Percentiles rank a stretch among this genome's conserved stretches.
These are phyloP conservation scores for Starmerella tilneyi DNA, from an alignment of 805 yeast genomes.

Conservation along the genomic window DNA sequence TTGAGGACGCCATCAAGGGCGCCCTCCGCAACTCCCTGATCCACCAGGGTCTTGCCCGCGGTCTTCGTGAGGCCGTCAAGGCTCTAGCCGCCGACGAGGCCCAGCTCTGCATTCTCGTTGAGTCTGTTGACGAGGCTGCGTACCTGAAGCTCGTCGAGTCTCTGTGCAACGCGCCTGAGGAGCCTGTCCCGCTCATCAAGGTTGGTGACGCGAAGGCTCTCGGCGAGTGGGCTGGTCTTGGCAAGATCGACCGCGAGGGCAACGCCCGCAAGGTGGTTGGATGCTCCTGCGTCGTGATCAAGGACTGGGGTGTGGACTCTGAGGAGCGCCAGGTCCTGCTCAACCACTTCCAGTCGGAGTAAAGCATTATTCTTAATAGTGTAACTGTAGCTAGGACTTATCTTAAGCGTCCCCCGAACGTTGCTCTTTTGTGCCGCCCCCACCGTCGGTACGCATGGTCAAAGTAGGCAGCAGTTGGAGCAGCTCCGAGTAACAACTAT, in stretches of 20 bases:
- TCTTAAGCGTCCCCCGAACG: too few relatives aligned
- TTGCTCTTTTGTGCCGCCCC: too few relatives aligned
- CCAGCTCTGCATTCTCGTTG: conserved; percentile 93
- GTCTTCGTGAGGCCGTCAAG: conserved; percentile 99
- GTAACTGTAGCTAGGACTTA: background rate
- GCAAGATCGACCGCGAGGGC: conserved; percentile 99
- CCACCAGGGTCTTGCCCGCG: conserved; percentile 99
- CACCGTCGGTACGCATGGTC: too few relatives aligned
- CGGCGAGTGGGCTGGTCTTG: conserved; percentile 99
- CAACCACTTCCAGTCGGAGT: conserved; percentile 84
- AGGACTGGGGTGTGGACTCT: conserved; percentile 99
- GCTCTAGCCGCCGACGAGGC: conserved; percentile 97
- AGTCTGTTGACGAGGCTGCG: conserved; percentile 95
- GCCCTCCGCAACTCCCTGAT: conserved; percentile 96
- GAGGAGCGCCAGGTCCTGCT: conserved; percentile 92
- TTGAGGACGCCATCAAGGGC: conserved; percentile 96
- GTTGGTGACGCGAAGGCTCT: conserved; percentile 98
- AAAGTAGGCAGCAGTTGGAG: too few relatives aligned
- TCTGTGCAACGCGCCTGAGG: conserved; percentile 94
- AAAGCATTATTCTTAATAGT: background rate
- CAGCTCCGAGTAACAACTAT: too few relatives aligned
- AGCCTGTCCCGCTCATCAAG: conserved; percentile 95
- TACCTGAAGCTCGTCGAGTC: conserved; percentile 98
- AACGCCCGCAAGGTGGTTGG: conserved; percentile 99
- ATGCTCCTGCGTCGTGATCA: conserved; percentile 98